Base-by-base conservation (phyloP, 768 basidiomycete genomes). In the Amylocystis lapponica region DNA sequence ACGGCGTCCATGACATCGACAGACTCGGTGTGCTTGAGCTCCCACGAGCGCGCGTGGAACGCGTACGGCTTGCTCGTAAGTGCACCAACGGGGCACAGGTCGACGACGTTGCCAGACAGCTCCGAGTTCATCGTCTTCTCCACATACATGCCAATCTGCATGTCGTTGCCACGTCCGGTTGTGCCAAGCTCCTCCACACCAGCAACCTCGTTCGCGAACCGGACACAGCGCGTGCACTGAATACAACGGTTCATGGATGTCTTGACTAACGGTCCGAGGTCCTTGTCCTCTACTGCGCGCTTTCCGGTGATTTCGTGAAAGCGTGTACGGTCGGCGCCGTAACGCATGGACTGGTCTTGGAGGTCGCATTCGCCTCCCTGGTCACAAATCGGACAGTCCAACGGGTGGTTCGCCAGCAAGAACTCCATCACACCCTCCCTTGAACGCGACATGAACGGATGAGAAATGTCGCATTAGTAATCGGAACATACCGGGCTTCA, bases 371-470 rank as follows among this genome's bases (percentile, higher is more conserved):
- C 94, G 45, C 96, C 95, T 61, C 94, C 95, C 67, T 98, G 94
- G 62, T 99, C 96, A 57, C 96, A 99, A 50, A 98, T 87, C 17
- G 96, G 96, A 66, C 96, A 99, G 63, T 99, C 96, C 43, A 99
- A 76, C 2, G 96, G 96, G 58, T 99, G 96, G 66, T 99, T 98
- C 46, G 95, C 81, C 47, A 98, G 81, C 29, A 98, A 75, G 67
- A 98, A 96, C 60, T 98, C 96, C 96, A 99, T 98, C 47, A 98
- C 95, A 39, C 96, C 96, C 66, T 96, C 93, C 17, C 93, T 88
- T 54, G 25, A 38, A 17, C 27, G 33, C 27, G 13, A 36, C 58
- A 12, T 59, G 49, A 48, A 16, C 29, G 19, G 16, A 31, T 22
- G 27, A 13, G 37, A 14, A 30, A 31, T 3, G 32, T n/a, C 27